Percentiles rank a stretch among this genome's conserved stretches.
These are phyloP conservation scores for Elsinoe australis DNA, from an alignment of 2,329 filamentous ascomycete species.

Conservation along the genomic window DNA sequence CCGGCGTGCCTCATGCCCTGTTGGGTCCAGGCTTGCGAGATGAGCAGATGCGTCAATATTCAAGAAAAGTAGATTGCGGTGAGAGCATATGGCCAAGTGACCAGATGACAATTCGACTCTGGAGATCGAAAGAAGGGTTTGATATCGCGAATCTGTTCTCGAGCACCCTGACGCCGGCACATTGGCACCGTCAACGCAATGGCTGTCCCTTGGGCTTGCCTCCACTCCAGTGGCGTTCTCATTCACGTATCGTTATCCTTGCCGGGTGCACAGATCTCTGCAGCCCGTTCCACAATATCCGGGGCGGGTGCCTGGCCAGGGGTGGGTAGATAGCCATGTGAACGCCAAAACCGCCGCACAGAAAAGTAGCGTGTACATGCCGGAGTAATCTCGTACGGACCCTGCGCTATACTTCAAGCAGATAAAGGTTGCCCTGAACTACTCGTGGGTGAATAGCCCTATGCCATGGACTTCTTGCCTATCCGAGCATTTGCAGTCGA, in stretches of 20 bases:
- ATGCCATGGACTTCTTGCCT: background rate
- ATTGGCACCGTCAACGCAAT: constrained; percentile 14
- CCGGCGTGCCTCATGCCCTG: constrained; percentile 8
- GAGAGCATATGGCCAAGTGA: too few relatives aligned
- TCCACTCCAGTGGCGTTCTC: constrained; percentile 2
- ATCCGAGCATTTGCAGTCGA: constrained; percentile 8
- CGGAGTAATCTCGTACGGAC: constrained; percentile 1
- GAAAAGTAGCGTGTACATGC: constrained; percentile 3
- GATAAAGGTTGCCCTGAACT: constrained; percentile 6
- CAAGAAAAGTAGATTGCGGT: constrained; percentile 1
- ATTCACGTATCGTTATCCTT: constrained; percentile 11
- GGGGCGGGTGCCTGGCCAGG: background rate
- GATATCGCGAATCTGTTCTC: constrained; percentile 9
- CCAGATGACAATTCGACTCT: background rate
- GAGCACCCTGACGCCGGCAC: constrained; percentile 14
- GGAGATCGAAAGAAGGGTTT: background rate
- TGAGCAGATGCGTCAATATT: background rate
- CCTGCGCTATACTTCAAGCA: too few relatives aligned
- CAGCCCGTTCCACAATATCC: background rate
- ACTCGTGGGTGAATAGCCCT: background rate
- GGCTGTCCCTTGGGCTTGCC: constrained; percentile 8
- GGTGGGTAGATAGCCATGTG: too few relatives aligned
- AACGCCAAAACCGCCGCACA: too few relatives aligned
- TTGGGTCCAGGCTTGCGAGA: constrained; percentile 8
- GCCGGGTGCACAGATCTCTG: constrained; percentile 14